Evolutionary conservation across 73 alveolate genomes (phyloP).

Genomic region (Paramecium primaurelia): DNA sequence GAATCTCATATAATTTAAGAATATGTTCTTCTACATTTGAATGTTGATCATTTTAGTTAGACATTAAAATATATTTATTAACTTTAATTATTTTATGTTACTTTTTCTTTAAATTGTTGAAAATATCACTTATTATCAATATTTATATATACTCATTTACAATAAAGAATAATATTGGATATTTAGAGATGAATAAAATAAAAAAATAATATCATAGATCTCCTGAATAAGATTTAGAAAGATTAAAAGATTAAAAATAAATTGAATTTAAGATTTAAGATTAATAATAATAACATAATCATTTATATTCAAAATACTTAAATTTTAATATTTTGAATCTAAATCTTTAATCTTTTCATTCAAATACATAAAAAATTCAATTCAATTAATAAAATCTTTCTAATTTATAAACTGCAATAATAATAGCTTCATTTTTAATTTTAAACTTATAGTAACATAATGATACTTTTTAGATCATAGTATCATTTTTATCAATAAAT

Average conservation of each 20-base stretch:
- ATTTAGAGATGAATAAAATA: neutral
- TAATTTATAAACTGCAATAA: neutral
- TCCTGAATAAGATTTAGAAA: neutral
- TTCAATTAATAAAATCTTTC: neutral
- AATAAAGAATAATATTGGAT: neutral
- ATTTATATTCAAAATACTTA: neutral
- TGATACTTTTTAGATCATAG: too few relatives aligned
- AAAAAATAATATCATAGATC: neutral
- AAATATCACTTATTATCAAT: neutral
- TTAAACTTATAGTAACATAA: too few relatives aligned
- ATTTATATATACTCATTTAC: neutral
- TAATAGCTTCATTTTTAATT: too few relatives aligned
- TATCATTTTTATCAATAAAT: too few relatives aligned
- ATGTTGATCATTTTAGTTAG: neutral
- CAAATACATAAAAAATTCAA: too few relatives aligned
- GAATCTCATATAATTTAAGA: slow-evolving; percentile 22
- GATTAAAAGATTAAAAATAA: neutral
- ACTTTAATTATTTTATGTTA: neutral
- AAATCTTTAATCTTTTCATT: neutral
- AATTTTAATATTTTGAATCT: neutral
- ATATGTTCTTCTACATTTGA: slow-evolving; percentile 28
- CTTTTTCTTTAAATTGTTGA: neutral
- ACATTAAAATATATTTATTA: neutral
- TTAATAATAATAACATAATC: neutral
- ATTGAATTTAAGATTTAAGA: neutral